Conservation (phyloP, 495 filamentous ascomycete species). For the Arthonia radiata region DNA sequence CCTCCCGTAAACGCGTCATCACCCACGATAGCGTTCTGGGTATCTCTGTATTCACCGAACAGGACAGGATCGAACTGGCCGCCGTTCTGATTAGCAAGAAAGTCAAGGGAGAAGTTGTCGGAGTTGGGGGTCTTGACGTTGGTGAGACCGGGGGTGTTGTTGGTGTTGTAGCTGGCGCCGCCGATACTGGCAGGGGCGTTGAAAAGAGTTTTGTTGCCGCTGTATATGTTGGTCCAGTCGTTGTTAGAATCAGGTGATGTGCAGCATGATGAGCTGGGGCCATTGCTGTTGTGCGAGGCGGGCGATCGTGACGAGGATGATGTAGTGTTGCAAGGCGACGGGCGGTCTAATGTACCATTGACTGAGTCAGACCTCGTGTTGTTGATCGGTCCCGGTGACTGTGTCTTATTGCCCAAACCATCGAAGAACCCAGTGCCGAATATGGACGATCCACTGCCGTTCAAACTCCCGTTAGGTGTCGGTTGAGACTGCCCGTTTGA, state of each 20-base stretch:
- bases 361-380: too few relatives aligned
- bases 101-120: conserved; percentile 29
- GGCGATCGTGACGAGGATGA: too few relatives aligned
- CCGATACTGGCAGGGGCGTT: conserved; percentile 28
- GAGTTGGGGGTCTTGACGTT: too few relatives aligned
- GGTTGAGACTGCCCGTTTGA: too few relatives aligned
- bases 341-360: too few relatives aligned
- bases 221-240: conserved; percentile 21
- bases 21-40: conserved; percentile 44
- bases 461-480: too few relatives aligned
- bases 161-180: conserved; percentile 30
- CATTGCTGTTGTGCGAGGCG: conserved; percentile 8
- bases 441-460: too few relatives aligned
- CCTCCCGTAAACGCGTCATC: conserved; percentile 38
- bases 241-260: conserved; percentile 46
- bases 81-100: conserved; percentile 61
- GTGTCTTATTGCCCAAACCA: too few relatives aligned
- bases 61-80: conserved; percentile 79
- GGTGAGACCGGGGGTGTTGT: conserved; percentile 31
- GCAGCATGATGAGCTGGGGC: conserved; percentile 56
- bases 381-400: too few relatives aligned
- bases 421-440: too few relatives aligned
- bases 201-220: conserved; percentile 15
- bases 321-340: too few relatives aligned
- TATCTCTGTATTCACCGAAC: conserved; percentile 84